Evolutionary conservation across 1,284 basidiomycete genomes (phyloP).

Genomic region (Amylostereum areolatum): DNA sequence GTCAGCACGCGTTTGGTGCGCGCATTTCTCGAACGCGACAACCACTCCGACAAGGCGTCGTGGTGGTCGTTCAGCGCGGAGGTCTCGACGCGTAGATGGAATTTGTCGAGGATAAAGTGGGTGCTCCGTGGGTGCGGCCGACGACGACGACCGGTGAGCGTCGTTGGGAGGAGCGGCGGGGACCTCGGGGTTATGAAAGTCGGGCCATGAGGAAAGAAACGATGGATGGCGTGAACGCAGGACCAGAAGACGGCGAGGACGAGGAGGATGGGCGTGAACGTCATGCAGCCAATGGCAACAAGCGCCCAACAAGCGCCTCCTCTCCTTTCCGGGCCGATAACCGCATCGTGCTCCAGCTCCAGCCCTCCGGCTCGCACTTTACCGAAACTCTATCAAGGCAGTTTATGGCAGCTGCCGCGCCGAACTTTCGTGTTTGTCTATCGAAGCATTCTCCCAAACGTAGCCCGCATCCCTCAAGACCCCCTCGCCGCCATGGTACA

Average conservation of each 20-base stretch:
- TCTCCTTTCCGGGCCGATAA: no score
- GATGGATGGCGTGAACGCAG: slow-evolving; percentile 2
- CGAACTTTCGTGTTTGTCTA: no score
- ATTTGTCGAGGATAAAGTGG: slow-evolving; percentile 16
- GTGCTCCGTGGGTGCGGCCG: slow-evolving; percentile 1
- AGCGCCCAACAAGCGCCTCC: no score
- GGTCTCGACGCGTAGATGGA: slow-evolving; percentile 46
- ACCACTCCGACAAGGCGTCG: slow-evolving; percentile 30
- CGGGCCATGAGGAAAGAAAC: background rate
- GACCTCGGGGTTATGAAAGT: background rate
- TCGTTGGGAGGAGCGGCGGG: slow-evolving; percentile 1
- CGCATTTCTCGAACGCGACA: slow-evolving; percentile 8
- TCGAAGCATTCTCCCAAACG: no score
- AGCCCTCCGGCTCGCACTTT: no score
- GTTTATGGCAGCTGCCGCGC: no score
- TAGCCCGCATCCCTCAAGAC: background rate
- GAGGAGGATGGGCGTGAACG: background rate
- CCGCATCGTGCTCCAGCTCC: no score
- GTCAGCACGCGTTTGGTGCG: slow-evolving; percentile 19
- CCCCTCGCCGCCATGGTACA: slow-evolving; percentile 9
- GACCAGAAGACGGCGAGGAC: slow-evolving; percentile 5
- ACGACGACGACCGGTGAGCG: background rate
- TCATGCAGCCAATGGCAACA: background rate
- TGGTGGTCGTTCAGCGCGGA: slow-evolving; percentile 47
- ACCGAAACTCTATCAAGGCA: no score